Evolutionary conservation across 2,329 filamentous ascomycete species (phyloP).

Genomic region (Seiridium cupressi): DNA sequence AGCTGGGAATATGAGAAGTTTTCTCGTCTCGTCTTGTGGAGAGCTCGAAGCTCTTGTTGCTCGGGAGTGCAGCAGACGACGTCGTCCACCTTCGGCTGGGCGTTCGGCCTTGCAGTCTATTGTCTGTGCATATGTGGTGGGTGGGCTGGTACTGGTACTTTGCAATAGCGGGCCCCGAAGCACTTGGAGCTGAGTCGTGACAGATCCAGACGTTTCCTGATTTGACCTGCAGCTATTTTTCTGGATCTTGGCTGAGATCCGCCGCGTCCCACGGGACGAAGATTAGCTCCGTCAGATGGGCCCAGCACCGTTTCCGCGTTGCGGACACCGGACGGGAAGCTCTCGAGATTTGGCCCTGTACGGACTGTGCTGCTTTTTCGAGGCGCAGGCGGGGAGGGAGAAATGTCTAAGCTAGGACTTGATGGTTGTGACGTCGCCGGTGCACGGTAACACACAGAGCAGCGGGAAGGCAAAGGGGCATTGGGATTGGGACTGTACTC

Average conservation of each 20-base stretch:
- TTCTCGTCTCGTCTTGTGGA: background rate
- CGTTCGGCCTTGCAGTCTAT: slow-evolving; percentile 3
- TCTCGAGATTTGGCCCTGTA: background rate
- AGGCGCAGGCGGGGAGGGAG: no score
- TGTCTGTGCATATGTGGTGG: slow-evolving; percentile 3
- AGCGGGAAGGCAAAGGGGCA: no score
- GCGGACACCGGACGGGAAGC: background rate
- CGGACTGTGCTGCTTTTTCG: background rate
- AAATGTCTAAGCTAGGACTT: no score
- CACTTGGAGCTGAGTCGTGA: slow-evolving; percentile 1
- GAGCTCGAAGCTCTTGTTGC: background rate
- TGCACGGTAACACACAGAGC: no score
- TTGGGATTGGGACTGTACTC: no score
- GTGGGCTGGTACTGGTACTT: slow-evolving; percentile 3
- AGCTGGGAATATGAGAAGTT: background rate
- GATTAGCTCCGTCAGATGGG: background rate
- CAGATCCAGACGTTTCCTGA: background rate
- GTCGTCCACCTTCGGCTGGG: background rate
- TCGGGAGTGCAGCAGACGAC: slow-evolving; percentile 1
- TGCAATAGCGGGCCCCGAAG: background rate
- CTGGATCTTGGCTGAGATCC: background rate
- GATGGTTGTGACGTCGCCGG: no score
- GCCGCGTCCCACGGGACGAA: background rate
- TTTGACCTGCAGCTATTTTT: background rate
- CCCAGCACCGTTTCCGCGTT: background rate